Percentiles rank a stretch among this genome's conserved stretches.
Evolutionary conservation across 2,329 filamentous ascomycete genomes (phyloP).

Genomic region (Colletotrichum lini): DNA sequence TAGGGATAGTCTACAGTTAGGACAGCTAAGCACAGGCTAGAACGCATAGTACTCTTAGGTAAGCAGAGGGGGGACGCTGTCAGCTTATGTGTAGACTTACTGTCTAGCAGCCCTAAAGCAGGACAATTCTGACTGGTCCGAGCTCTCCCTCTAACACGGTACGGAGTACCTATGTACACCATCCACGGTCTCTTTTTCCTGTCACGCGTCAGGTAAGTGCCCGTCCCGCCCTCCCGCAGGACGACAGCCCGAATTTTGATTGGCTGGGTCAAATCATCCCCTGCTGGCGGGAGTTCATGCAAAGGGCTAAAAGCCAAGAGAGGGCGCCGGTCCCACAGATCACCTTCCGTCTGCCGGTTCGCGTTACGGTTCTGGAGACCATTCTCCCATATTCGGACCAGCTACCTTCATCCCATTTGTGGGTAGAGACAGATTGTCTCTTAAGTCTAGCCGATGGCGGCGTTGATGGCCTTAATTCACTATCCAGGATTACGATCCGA

Average conservation of each 20-base stretch:
- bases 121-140: slow-evolving; percentile 30
- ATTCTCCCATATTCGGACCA: not conserved
- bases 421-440: not conserved
- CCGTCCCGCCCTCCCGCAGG: slow-evolving; percentile 9
- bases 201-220: slow-evolving; percentile 30
- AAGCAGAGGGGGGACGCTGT: no score
- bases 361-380: not conserved
- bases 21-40: no score
- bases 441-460: not conserved
- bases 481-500: not conserved
- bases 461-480: not conserved
- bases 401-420: not conserved
- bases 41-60: no score
- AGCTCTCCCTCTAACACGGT: slow-evolving; percentile 2
- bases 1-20: no score
- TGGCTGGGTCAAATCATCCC: slow-evolving; percentile 4
- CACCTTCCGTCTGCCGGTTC: slow-evolving; percentile 1
- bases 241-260: slow-evolving; percentile 35
- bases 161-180: no score
- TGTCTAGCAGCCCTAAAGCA: slow-evolving; percentile 16
- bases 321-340: slow-evolving; percentile 13
- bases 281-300: slow-evolving; percentile 23
- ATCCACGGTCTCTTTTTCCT: not conserved
- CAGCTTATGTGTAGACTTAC: no score
- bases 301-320: slow-evolving; percentile 1